Evolutionary conservation across 192 early-diverging fungal species (phyloP), one percentile per base, ranked within the genome.

Genomic region (Chytriomyces sp.): DNA sequence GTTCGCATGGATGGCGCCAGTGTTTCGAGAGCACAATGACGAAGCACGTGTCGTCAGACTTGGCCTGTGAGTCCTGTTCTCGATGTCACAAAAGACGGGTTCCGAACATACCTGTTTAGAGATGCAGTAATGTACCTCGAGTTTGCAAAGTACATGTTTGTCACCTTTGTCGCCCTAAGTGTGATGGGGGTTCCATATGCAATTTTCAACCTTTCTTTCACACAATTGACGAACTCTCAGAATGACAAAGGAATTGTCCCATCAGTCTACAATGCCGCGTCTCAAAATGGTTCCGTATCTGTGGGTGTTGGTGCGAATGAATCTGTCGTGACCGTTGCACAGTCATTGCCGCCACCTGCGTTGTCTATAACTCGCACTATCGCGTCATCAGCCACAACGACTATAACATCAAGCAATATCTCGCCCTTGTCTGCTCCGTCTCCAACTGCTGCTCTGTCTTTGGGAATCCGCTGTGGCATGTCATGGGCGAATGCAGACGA

Each of bases 51-150:
- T 68, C 5, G 4, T 17, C n/a, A 17, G 65, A 8, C 19, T 68
- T 7, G 65, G 65, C 19, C 34, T 68, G 65, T 64, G 30, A 49
- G 62, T 49, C n/a, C 38, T 39, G 19, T 10, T 58, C 10, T 10
- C 26, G 30, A 12, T 26, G 7, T 17, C 59, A 37, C 10, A 31
- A n/a, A n/a, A n/a, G n/a, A n/a, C n/a, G n/a, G n/a, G n/a, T n/a
- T n/a, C n/a, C n/a, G n/a, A n/a, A n/a, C n/a, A n/a, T n/a, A n/a
- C n/a, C n/a, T n/a, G n/a, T n/a, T n/a, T n/a, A 64, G 62, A 19
- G 65, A 68, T 55, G 65, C 65, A 30, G 38, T 52, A 6, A 68
- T 68, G 65, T 54, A 55, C 34, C 52, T 68, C 8, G 65, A 52
- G 32, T 22, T 68, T 31, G 55, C 52, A 26, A 52, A 54, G 32